These are phyloP conservation scores for Spergularia azorica DNA, from an alignment of 179 eudicot genomes.

Conservation along the genomic window DNA sequence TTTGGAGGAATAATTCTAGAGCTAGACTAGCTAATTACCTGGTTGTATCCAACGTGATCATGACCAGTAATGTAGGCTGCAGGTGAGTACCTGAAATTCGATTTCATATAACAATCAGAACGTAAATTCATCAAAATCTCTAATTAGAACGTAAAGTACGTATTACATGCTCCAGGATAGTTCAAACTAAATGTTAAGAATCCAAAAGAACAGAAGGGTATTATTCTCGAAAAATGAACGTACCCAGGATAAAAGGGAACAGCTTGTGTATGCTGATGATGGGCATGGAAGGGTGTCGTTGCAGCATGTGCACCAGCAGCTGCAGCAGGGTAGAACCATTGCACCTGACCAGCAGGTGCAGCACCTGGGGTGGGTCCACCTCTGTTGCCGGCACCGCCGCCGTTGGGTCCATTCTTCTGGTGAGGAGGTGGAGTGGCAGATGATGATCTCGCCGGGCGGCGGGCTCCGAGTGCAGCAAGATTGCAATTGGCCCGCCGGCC, in stretches of 20 bases:
- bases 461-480: constrained; percentile 87
- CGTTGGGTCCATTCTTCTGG: constrained; percentile 15
- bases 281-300: constrained; percentile 45
- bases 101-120: not conserved
- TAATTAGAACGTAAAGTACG: too few species aligned
- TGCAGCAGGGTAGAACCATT: constrained; percentile 68
- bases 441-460: constrained; percentile 62
- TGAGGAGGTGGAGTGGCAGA: constrained; percentile 31
- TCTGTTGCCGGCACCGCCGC: constrained; percentile 3
- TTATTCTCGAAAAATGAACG: not conserved
- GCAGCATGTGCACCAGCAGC: constrained; percentile 39
- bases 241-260: constrained; percentile 62
- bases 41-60: constrained; percentile 48
- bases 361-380: constrained; percentile 37
- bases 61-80: constrained; percentile 59
- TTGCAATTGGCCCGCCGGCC: constrained; percentile 96
- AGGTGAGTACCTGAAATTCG: constrained; percentile 61
- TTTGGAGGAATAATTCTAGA: not conserved
- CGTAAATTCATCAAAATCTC: too few species aligned
- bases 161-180: too few species aligned
- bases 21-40: constrained; percentile 17
- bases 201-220: too few species aligned
- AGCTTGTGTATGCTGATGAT: constrained; percentile 54
- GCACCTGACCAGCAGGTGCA: constrained; percentile 52
- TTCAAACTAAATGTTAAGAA: too few species aligned